A percentile compares a stretch with the other conserved stretches of the same genome.
Conservation (phyloP, 23 red algal genomes). For the Gracilariopsis chorda region DNA sequence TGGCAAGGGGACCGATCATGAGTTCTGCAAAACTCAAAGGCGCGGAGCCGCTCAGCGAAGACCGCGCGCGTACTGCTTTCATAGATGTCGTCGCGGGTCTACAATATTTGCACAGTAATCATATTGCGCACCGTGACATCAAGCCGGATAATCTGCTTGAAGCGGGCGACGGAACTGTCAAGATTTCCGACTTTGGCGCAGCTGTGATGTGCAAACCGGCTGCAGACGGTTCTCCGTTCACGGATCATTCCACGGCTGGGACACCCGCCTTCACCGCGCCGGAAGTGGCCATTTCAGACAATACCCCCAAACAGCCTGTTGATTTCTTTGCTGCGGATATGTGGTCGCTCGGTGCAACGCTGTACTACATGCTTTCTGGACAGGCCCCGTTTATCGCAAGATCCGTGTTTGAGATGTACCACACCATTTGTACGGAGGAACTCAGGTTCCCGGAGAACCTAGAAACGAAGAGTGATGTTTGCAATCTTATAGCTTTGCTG, state of each 20-base stretch:
- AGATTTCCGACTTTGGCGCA: conserved; percentile 85
- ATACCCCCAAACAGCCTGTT: background rate
- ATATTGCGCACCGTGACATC: conserved; percentile 79
- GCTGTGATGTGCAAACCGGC: background rate
- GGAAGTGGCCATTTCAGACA: conserved; percentile 59
- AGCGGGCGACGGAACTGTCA: conserved; percentile 57
- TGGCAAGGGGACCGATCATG: conserved; percentile 75
- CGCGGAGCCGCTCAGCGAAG: conserved; percentile 30
- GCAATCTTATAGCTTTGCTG: conserved; percentile 25
- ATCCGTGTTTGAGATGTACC: conserved; percentile 85
- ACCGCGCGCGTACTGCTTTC: conserved; percentile 38
- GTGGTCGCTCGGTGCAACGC: conserved; percentile 79
- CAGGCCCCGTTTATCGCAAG: conserved; percentile 67
- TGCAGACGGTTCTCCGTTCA: background rate
- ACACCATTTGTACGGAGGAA: conserved; percentile 56
- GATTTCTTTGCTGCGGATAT: conserved; percentile 65
- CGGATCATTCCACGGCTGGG: conserved; percentile 21
- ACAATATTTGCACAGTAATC: conserved; percentile 67
- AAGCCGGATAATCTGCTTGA: conserved; percentile 85
- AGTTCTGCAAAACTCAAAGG: conserved; percentile 49
- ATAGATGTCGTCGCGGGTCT: conserved; percentile 67
- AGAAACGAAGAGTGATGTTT: background rate
- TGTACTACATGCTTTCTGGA: conserved; percentile 77
- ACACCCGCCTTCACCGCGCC: conserved; percentile 87
- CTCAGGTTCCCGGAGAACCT: conserved; percentile 45